Percentiles rank a stretch among this genome's conserved stretches.
phyloP scores from a whole-genome alignment of 2,329 filamentous ascomycete species.

The Alternaria ventricosa region DNA sequence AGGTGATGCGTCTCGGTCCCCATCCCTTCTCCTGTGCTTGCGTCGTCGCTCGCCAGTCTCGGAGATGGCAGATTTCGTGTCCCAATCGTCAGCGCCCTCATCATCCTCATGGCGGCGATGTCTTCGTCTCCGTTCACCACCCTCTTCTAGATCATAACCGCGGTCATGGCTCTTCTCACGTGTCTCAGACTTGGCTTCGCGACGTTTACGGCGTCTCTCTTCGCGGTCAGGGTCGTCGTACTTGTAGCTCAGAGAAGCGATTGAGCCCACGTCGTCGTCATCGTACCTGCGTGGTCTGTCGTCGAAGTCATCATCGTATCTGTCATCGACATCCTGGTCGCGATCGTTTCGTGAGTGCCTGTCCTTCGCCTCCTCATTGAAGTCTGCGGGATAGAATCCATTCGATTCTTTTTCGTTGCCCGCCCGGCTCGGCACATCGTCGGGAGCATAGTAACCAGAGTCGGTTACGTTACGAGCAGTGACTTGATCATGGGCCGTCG shows the following conservation, averaged over 20 bases:
- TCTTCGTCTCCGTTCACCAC: conserved; percentile 37
- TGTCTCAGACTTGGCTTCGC: conserved; percentile 27
- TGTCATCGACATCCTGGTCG: conserved; percentile 20
- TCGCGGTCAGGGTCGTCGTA: conserved; percentile 40
- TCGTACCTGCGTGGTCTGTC: conserved; percentile 17
- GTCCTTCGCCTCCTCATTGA: conserved; percentile 37
- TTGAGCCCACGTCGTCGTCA: conserved; percentile 31
- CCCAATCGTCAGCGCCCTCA: conserved; percentile 49
- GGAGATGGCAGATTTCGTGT: conserved; percentile 49
- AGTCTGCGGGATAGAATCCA: conserved; percentile 44
- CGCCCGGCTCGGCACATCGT: conserved; percentile 28
- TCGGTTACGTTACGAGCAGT: conserved; percentile 31
- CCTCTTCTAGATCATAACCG: conserved; percentile 41
- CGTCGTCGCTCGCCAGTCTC: conserved; percentile 45
- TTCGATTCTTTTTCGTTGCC: conserved; percentile 40
- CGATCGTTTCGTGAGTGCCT: conserved; percentile 23
- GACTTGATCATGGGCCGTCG: conserved; percentile 18
- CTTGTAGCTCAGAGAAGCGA: conserved; percentile 34
- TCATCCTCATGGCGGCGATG: conserved; percentile 46
- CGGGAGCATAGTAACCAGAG: conserved; percentile 45
- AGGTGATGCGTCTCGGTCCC: conserved; percentile 41
- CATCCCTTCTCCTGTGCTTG: conserved; percentile 41
- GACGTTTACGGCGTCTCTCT: conserved; percentile 35
- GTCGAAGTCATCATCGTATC: conserved; percentile 14
- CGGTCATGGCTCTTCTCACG: conserved; percentile 47